Evolutionary conservation across 805 yeast genomes (phyloP), one percentile per base, ranked within the genome.

Genomic region (Ascoidea tarda): DNA sequence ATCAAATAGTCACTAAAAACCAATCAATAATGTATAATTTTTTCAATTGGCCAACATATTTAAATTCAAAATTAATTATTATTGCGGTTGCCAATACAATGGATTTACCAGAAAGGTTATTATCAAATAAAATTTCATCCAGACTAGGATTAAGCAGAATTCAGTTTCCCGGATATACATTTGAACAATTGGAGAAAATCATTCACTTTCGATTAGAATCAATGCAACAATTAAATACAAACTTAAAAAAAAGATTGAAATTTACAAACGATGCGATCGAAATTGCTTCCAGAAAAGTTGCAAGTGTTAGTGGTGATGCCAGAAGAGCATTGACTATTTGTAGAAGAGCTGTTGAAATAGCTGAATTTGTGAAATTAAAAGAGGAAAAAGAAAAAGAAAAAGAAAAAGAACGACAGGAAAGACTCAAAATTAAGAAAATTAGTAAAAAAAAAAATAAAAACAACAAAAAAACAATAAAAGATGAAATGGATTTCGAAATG

Each of bases 291-390:
- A 76, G 97, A 66, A 90, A 89, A 65, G 95, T 93, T 48, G 96
- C 98, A 5, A 81, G 93, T 67, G 97, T 93, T 2, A 86, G 95
- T 63, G 99, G 99, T 54, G 99, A 93, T 71, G 99, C 97, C 1
- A 74, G 99, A 61, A 72, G 98, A 54, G 97, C 96, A 0, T 70
- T 93, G 52, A 84, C 84, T 53, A 85, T 93, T 31, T 85, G 96
- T 62, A 75, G 90, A 46, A 71, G 97, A 53, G 96, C 97, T 0
- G 84, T 90, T 6, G 96, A 88, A 62, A 72, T 90, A 33, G 96
- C 96, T 0, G 95, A 87, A 61, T 61, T 67, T 42, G 85, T 82
- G 55, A 78, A 73, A 60, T 60, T 73, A 61, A 60, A 63, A 46
- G 66, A 68, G 42, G 54, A 61, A 10, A 53, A 50, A 8, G 61